Percentiles rank a stretch among this genome's conserved stretches.
Conservation (phyloP, 2,329 filamentous ascomycete species). For the Exophiala xenobiotica region DNA sequence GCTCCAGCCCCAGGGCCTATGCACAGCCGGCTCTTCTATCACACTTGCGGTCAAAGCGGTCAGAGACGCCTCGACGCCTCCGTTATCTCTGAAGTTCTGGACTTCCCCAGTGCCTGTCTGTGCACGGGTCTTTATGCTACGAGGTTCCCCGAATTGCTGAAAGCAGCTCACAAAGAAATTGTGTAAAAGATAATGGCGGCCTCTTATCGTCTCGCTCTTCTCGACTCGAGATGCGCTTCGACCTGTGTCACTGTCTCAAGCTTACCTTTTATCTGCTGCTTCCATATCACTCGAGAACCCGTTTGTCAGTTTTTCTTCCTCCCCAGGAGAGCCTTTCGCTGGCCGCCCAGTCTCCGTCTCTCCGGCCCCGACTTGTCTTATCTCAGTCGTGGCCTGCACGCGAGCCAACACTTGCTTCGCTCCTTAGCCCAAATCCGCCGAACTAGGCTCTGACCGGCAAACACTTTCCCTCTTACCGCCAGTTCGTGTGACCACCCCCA, state of each 20-base stretch:
- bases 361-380: conserved; percentile 21
- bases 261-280: not conserved
- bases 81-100: not conserved
- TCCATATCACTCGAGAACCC: not conserved
- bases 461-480: conserved; percentile 18
- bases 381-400: too few species aligned
- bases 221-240: not conserved
- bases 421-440: conserved; percentile 4
- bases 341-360: conserved; percentile 9
- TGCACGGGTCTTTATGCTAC: not conserved
- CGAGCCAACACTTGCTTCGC: too few species aligned
- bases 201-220: not conserved
- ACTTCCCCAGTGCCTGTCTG: not conserved
- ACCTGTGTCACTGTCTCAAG: not conserved
- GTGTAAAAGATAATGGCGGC: not conserved
- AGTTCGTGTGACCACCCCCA: conserved; percentile 21
- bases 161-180: conserved; percentile 1
- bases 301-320: conserved; percentile 1
- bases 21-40: not conserved
- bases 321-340: too few species aligned
- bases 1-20: not conserved
- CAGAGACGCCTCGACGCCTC: not conserved
- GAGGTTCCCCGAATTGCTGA: not conserved
- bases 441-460: conserved; percentile 8
- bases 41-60: too few species aligned